Percentiles rank a stretch among this genome's conserved stretches.
Conservation (phyloP, 148 eudicot genomes). For the Rhododendron kiyosumense region DNA sequence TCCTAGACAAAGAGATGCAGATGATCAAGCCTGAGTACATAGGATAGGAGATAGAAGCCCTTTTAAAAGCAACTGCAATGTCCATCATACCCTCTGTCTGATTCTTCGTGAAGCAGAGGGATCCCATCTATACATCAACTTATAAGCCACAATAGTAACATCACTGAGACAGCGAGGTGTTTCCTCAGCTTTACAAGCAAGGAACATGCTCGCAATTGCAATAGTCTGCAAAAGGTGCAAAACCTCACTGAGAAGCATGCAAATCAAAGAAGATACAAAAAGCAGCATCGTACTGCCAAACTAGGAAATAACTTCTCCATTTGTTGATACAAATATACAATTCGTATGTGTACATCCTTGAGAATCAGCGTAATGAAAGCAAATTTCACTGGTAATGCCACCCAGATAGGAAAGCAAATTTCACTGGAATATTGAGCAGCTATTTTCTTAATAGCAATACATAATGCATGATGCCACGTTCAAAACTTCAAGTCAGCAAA, state of each 20-base stretch:
- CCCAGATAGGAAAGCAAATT: background rate
- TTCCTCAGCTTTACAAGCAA: constrained; percentile 72
- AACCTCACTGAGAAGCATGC: constrained; percentile 1
- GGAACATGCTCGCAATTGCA: constrained; percentile 67
- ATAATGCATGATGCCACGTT: background rate
- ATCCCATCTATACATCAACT: constrained; percentile 58
- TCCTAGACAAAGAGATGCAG: constrained; percentile 37
- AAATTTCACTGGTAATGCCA: background rate
- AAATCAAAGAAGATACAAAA: background rate
- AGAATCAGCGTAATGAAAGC: background rate
- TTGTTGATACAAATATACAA: background rate
- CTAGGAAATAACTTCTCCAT: background rate
- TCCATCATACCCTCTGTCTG: constrained; percentile 52
- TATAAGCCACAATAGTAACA: constrained; percentile 59
- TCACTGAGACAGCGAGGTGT: constrained; percentile 50
- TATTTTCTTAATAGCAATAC: background rate
- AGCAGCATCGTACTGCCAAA: background rate
- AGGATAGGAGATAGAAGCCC: constrained; percentile 1
- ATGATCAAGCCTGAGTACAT: background rate
- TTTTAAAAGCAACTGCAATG: constrained; percentile 14
- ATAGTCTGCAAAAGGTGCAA: constrained; percentile 43
- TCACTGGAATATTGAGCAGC: background rate
- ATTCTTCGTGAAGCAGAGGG: constrained; percentile 63
- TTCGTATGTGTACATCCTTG: background rate
- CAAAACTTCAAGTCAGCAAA: background rate